A percentile compares a stretch with the other conserved stretches of the same genome.
phyloP scores from a whole-genome alignment of 1,139 yeast genomes.

The Pichiaceae sp. region DNA sequence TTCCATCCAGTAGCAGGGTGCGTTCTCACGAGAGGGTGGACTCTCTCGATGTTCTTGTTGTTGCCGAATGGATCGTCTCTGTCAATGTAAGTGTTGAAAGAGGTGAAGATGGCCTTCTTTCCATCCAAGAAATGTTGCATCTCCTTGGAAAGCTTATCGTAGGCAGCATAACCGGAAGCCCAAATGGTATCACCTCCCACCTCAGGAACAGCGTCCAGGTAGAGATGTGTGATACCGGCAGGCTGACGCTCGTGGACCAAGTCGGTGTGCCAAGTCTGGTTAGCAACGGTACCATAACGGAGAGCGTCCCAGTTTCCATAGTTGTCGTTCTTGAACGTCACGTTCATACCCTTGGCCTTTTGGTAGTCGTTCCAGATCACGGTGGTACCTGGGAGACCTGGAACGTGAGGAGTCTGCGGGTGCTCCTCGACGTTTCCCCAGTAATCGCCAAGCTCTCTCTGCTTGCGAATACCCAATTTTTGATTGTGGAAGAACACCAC shows the following conservation, averaged over 20 bases:
- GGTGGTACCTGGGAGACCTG: slow-evolving; percentile 34
- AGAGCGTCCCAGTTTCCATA: slow-evolving; percentile 10
- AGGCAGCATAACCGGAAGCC: slow-evolving; percentile 41
- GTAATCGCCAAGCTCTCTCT: slow-evolving; percentile 32
- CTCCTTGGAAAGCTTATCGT: slow-evolving; percentile 38
- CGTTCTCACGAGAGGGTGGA: slow-evolving; percentile 38
- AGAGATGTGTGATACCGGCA: slow-evolving; percentile 36
- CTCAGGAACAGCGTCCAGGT: slow-evolving; percentile 33
- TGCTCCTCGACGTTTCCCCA: slow-evolving; percentile 38
- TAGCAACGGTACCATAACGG: slow-evolving; percentile 8
- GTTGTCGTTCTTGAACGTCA: slow-evolving; percentile 8
- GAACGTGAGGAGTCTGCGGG: slow-evolving; percentile 32
- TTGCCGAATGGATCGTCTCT: slow-evolving; percentile 32
- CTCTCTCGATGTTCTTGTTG: slow-evolving; percentile 30
- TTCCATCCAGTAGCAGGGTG: slow-evolving; percentile 48
- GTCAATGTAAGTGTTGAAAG: slow-evolving; percentile 33
- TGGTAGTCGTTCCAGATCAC: slow-evolving; percentile 41
- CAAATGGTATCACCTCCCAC: slow-evolving; percentile 41
- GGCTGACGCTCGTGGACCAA: slow-evolving; percentile 36
- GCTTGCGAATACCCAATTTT: slow-evolving; percentile 35
- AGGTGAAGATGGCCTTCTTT: slow-evolving; percentile 33
- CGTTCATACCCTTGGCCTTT: slow-evolving; percentile 7
- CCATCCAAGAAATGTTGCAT: slow-evolving; percentile 38
- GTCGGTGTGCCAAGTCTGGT: slow-evolving; percentile 33
- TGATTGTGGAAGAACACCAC: slow-evolving; percentile 40